Percentiles rank a stretch among this genome's conserved stretches.
These are phyloP conservation scores for Cadophora malorum DNA, from an alignment of 2,329 filamentous ascomycete species.

Conservation along the genomic window DNA sequence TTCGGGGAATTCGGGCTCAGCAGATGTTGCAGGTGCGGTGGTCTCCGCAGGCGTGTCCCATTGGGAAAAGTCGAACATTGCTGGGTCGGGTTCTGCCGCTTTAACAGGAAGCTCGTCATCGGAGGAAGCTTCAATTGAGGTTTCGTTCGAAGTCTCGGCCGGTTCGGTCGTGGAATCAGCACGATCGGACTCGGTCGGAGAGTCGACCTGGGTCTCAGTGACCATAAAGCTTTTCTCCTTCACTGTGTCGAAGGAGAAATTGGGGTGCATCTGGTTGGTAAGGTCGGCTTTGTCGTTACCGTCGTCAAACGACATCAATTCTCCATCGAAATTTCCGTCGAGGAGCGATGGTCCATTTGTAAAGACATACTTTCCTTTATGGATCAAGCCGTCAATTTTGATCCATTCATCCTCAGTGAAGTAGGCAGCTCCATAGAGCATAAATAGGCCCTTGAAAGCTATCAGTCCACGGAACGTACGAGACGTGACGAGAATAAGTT, in stretches of 20 bases:
- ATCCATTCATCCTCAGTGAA: conserved; percentile 45
- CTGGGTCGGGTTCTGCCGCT: conserved; percentile 13
- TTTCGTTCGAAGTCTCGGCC: conserved; percentile 26
- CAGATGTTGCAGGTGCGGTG: not conserved
- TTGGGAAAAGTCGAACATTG: conserved; percentile 26
- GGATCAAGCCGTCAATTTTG: conserved; percentile 40
- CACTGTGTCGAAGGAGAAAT: conserved; percentile 19
- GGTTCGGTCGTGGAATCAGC: conserved; percentile 16
- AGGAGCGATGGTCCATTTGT: conserved; percentile 38
- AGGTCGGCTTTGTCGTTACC: conserved; percentile 19
- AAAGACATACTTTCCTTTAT: conserved; percentile 42
- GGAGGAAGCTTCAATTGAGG: conserved; percentile 31
- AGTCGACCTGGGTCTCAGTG: conserved; percentile 21
- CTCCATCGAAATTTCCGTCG: conserved; percentile 36
- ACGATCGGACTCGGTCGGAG: conserved; percentile 23
- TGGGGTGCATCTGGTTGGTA: conserved; percentile 15
- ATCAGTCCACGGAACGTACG: conserved; percentile 14
- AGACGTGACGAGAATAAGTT: not conserved
- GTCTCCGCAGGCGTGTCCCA: conserved; percentile 10
- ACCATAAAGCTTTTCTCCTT: conserved; percentile 18
- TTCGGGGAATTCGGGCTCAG: not conserved
- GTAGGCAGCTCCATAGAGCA: conserved; percentile 41
- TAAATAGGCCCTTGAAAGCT: conserved; percentile 32
- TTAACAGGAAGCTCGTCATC: conserved; percentile 27
- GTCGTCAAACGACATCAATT: conserved; percentile 38